Evolutionary conservation across 2,329 filamentous ascomycete genomes (phyloP), one percentile per base, ranked within the genome.

Genomic region (Aspergillus calidoustus): DNA sequence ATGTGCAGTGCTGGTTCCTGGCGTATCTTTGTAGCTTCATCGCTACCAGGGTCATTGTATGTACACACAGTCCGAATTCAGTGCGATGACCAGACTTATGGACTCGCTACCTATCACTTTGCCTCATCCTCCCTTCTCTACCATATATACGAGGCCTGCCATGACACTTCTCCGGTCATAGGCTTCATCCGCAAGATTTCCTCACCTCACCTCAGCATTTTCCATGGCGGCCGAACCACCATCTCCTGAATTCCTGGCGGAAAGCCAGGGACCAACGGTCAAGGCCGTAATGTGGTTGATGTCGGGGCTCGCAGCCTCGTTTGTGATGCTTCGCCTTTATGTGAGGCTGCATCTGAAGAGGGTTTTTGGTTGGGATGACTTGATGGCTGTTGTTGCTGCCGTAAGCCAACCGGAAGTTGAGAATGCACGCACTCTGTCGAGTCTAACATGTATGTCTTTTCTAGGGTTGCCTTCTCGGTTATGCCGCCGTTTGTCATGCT

Each of bases 251-350:
- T 60, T 60, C 38, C 44, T 60, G 46, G 58, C 58, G 7, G 46
- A 60, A 34, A 60, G 46, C 28, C 58, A 60, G 52, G 47, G 19
- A 23, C n/a, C 58, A 11, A 55, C 51, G 28, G 46, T 60, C 11
- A 60, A 60, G 43, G 58, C 58, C 5, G 58, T 60, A 4, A 60
- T 60, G 58, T 60, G 58, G 58, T 55, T 55, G 58, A 60, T 60
- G 58, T 38, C 58, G 23, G 1, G 34, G 54, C 23, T 51, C 30
- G 30, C 58, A 5, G n/a, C 46, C 17, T 2, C 51, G 15, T 55
- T 60, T n/a, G 30, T 55, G 31, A 38, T 48, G 11, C 58, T 60
- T 11, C 58, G 58, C 25, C 22, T 60, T 13, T 55, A 51, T 49
- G 58, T 60, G 31, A 54, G 58, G 23, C 58, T 60, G 50, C 58